Evolutionary conservation across 179 eudicot species (phyloP).

Genomic region (Camellia oleifera): DNA sequence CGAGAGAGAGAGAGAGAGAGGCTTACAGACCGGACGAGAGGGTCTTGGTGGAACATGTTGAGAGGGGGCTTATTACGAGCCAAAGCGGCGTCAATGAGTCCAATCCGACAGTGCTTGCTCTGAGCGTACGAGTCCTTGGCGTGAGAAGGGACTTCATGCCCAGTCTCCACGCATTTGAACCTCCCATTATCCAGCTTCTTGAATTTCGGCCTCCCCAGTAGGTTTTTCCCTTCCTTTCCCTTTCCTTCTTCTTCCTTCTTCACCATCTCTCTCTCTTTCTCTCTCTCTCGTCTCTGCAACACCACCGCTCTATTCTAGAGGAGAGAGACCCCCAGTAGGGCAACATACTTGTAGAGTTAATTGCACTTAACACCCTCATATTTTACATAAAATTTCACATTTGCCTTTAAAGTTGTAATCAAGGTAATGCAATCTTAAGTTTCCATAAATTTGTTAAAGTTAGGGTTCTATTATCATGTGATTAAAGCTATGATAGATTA

Average conservation of each 20-base stretch:
- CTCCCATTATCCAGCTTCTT: constrained; percentile 69
- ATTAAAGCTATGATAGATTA: no score
- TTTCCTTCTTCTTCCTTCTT: constrained; percentile 19
- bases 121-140: constrained; percentile 54
- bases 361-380: no score
- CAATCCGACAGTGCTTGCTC: constrained; percentile 78
- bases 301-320: no score
- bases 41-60: constrained; percentile 75
- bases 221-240: constrained; percentile 54
- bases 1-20: background rate
- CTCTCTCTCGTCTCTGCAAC: background rate
- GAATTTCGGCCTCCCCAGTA: constrained; percentile 71
- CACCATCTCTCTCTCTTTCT: constrained; percentile 6
- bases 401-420: no score
- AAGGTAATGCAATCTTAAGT: no score
- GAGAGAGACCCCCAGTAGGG: no score
- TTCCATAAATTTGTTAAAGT: no score
- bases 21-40: constrained; percentile 21
- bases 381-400: no score
- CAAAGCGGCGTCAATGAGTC: constrained; percentile 71
- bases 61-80: constrained; percentile 67
- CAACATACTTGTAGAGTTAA: no score
- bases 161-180: constrained; percentile 74
- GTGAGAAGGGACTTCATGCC: constrained; percentile 72
- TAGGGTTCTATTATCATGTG: no score